A percentile compares a stretch with the other conserved stretches of the same genome.
Evolutionary conservation across 148 eudicot genomes (phyloP).

Genomic region (Rhododendron kiyosumense): DNA sequence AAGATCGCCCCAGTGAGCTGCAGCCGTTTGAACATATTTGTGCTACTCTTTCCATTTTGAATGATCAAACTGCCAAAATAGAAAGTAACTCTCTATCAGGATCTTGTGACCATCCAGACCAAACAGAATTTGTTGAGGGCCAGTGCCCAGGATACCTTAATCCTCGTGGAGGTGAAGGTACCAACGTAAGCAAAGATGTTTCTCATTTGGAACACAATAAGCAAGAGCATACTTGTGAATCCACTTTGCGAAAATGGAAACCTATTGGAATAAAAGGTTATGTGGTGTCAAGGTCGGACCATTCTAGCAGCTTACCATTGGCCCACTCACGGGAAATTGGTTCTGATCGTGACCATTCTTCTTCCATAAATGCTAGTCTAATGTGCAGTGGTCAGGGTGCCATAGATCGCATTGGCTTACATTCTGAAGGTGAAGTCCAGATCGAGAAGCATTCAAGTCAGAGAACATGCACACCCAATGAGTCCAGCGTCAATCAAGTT

Average conservation of each 20-base stretch:
- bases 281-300: not conserved
- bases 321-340: not conserved
- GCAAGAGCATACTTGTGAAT: conserved; percentile 5
- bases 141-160: not conserved
- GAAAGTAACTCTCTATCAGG: not conserved
- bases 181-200: conserved; percentile 1
- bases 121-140: conserved; percentile 3
- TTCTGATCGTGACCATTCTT: not conserved
- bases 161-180: conserved; percentile 2
- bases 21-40: conserved; percentile 1
- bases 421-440: conserved; percentile 3
- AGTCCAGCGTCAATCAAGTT: not conserved
- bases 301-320: conserved; percentile 3
- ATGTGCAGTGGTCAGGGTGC: not conserved
- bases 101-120: conserved; percentile 2
- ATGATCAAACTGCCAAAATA: not conserved
- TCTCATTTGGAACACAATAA: conserved; percentile 1
- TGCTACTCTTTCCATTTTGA: conserved; percentile 10
- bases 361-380: not conserved
- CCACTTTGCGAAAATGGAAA: conserved; percentile 14
- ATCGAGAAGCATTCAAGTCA: not conserved
- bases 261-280: conserved; percentile 14
- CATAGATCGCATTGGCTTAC: conserved; percentile 1
- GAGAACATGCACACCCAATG: not conserved
- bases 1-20: conserved; percentile 6